Base-by-base conservation (phyloP, 2,329 filamentous ascomycete species). In the Fusarium nematophilum region DNA sequence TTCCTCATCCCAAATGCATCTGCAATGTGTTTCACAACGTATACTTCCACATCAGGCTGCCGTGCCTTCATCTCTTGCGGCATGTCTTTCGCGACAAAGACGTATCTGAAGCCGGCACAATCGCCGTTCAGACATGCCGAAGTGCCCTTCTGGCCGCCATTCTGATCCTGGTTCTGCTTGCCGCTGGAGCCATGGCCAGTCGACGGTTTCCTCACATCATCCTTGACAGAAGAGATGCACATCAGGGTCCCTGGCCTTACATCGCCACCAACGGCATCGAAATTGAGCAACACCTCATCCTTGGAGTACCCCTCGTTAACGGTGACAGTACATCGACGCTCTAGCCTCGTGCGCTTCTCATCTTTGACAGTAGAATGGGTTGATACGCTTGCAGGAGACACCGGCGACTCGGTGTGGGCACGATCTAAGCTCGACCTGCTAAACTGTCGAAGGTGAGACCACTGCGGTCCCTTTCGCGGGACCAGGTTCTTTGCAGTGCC, bases 1-100 rank as follows among this genome's bases (percentile, higher is more conserved):
- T 90, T 91, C 66, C 89, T 91, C 77, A 96, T 88, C 27, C 90
- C 90, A 75, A 96, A 96, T 2, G 86, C 87, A 72, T 90, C 90
- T 15, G 91, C 92, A 47, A 96, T 88, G 57, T 88, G 87, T 68
- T 88, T 91, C 8, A 90, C 86, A 53, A 96, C 85, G 26, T 90
- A 92, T 3, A 93, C 81, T 69, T 93, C 88, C 52, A 91, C 78
- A 27, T 81, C 84, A 5, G 87, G 84, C 58, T 89, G 83, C 18
- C 87, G 84, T 11, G 78, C 71, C 73, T 87, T 90, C 69, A 89
- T 79, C 53, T 92, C 90, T 65, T 83, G 86, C 7, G 87, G 78
- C 77, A 91, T 86, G 48, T 90, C 88, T 74, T 89, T 90, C 56
- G 86, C 89, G 43, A 90, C 80, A 70, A 92, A 93, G 50, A 92